Conservation (phyloP, 192 early-diverging fungal species). For the Helicostylum pulchrum region DNA sequence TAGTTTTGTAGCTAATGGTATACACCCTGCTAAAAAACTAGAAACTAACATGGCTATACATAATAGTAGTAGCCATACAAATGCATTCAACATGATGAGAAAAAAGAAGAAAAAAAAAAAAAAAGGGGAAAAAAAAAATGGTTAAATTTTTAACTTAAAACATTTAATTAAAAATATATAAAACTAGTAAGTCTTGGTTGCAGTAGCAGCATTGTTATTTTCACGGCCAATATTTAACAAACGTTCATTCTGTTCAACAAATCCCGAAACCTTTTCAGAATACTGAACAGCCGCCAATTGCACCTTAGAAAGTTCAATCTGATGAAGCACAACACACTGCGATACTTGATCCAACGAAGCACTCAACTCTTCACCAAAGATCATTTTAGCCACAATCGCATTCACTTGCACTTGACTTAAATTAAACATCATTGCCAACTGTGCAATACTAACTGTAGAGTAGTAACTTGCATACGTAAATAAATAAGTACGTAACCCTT, state of each 20-base stretch:
- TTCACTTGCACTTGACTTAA: conserved; percentile 62
- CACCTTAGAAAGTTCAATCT: conserved; percentile 66
- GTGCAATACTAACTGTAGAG: conserved; percentile 77
- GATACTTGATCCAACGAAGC: conserved; percentile 85
- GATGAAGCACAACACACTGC: conserved; percentile 75
- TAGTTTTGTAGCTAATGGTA: conserved; percentile 80
- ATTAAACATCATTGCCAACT: conserved; percentile 86
- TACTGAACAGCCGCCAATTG: conserved; percentile 84
- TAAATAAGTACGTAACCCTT: conserved; percentile 92
- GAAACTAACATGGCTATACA: conserved; percentile 78
- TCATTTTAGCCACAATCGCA: conserved; percentile 87
- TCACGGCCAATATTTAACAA: conserved; percentile 32
- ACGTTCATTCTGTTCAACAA: conserved; percentile 91
- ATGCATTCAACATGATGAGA: conserved; percentile 16
- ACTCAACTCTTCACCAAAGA: conserved; percentile 85
- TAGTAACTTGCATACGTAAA: conserved; percentile 90
- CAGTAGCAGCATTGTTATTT: not conserved
- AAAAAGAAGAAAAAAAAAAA: not conserved
- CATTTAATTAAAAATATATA: no score
- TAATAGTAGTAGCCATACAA: conserved; percentile 62
- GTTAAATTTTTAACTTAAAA: no score
- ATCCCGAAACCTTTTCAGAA: conserved; percentile 77
- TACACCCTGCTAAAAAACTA: conserved; percentile 81
- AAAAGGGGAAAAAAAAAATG: not conserved
- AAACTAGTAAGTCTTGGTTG: conserved; percentile 10